Conservation (phyloP, 2,329 filamentous ascomycete genomes). For the Beauveria rudraprayagi region DNA sequence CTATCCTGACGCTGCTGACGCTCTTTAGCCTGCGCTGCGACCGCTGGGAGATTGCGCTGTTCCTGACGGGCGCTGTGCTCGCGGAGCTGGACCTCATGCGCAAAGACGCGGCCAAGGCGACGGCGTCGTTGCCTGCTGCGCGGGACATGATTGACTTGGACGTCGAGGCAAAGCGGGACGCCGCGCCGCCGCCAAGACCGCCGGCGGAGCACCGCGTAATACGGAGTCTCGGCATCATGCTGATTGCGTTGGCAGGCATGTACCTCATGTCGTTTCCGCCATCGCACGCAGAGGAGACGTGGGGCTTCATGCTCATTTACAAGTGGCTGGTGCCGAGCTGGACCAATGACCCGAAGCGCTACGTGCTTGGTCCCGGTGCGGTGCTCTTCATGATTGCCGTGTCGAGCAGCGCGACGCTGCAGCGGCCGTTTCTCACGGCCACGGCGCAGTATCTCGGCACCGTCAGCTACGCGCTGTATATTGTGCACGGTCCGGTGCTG, state of each 20-base stretch:
- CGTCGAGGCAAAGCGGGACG: not conserved
- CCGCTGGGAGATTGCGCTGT: conserved; percentile 6
- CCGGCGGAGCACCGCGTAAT: not conserved
- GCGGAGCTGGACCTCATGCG: conserved; percentile 1
- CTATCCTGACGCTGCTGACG: not conserved
- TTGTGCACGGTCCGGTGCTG: conserved; percentile 11
- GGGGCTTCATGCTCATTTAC: not conserved
- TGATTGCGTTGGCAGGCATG: not conserved
- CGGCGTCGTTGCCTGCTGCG: not conserved
- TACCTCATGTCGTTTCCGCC: conserved; percentile 8
- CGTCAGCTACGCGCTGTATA: conserved; percentile 11
- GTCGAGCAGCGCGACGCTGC: not conserved
- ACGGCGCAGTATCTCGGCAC: conserved; percentile 9
- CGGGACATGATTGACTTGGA: not conserved
- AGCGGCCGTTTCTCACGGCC: conserved; percentile 6
- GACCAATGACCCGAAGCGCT: conserved; percentile 1
- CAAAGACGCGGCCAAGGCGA: not conserved
- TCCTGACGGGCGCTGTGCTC: not conserved
- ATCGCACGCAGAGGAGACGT: not conserved
- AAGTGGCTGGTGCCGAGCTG: not conserved
- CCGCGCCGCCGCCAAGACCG: not conserved
- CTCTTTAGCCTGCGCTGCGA: not conserved
- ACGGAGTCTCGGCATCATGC: not conserved
- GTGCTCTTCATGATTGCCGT: conserved; percentile 4
- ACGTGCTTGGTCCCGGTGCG: conserved; percentile 3